These are phyloP conservation scores for Blastocystis sp. DNA, from an alignment of 352 stramenopile genomes.

Conservation along the genomic window DNA sequence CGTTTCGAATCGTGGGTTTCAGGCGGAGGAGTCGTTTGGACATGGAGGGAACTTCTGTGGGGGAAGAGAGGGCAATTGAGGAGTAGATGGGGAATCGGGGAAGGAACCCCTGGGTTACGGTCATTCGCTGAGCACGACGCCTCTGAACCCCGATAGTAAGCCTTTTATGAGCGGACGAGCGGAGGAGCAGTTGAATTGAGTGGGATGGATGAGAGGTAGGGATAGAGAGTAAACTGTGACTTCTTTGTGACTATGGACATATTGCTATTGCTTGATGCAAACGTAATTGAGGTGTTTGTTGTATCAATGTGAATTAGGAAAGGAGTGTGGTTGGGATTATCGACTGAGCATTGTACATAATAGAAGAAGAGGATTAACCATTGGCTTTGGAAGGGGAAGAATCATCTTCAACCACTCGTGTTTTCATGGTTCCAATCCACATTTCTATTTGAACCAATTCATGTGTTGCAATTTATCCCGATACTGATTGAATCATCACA, in stretches of 20 bases:
- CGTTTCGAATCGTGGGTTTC: not conserved
- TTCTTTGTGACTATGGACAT: no score
- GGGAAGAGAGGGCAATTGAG: not conserved
- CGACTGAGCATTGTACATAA: no score
- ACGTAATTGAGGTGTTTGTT: no score
- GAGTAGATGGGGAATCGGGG: not conserved
- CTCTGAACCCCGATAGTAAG: not conserved
- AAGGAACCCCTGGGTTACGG: not conserved
- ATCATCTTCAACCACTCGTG: no score
- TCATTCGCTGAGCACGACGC: not conserved
- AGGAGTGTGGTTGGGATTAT: not conserved
- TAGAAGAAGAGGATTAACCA: no score
- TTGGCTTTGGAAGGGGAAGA: no score
- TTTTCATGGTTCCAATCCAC: no score
- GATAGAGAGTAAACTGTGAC: not conserved
- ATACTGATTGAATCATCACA: not conserved
- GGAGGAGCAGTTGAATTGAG: no score
- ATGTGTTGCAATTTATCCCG: no score
- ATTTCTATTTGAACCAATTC: no score
- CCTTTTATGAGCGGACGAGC: not conserved
- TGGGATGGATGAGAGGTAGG: not conserved
- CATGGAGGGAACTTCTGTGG: not conserved
- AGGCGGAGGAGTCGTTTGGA: not conserved
- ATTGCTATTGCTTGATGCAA: no score
- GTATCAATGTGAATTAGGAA: not conserved